A percentile compares a stretch with the other conserved stretches of the same genome.
Evolutionary conservation across 2,329 filamentous ascomycete genomes (phyloP).

Genomic region (Colletotrichum theobromicola): DNA sequence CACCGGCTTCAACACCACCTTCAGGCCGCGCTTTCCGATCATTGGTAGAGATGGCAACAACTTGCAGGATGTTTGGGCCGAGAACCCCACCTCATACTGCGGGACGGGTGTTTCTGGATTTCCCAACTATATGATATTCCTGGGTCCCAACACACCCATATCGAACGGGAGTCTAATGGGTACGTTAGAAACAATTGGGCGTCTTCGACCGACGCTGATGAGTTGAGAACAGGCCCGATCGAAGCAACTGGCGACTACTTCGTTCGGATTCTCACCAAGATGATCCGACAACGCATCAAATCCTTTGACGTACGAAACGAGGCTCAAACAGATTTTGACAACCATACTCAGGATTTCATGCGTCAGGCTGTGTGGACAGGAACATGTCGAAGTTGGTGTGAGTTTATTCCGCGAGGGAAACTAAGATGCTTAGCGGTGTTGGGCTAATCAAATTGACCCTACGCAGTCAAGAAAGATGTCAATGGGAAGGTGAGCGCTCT

Average conservation of each 20-base stretch:
- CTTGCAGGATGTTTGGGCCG: background rate
- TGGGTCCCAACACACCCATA: background rate
- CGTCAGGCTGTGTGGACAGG: background rate
- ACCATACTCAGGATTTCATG: background rate
- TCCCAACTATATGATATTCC: background rate
- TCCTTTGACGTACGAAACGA: background rate
- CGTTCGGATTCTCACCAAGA: background rate
- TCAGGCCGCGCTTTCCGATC: background rate
- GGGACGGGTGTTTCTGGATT: background rate
- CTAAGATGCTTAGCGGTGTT: too few relatives aligned
- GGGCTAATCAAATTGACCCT: background rate
- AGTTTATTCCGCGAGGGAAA: background rate
- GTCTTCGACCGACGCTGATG: background rate
- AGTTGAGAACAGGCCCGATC: background rate
- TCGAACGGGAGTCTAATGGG: background rate
- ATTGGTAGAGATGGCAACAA: background rate
- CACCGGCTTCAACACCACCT: background rate
- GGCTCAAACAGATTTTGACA: background rate
- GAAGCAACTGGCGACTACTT: background rate
- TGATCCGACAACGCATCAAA: background rate
- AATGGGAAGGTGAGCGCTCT: background rate
- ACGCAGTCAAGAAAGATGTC: background rate
- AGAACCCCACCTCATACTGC: background rate
- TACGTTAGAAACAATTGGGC: background rate
- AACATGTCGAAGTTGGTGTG: background rate